A percentile compares a stretch with the other conserved stretches of the same genome.
Conservation (phyloP, 345 rosid genomes). For the Ricinus communis region DNA sequence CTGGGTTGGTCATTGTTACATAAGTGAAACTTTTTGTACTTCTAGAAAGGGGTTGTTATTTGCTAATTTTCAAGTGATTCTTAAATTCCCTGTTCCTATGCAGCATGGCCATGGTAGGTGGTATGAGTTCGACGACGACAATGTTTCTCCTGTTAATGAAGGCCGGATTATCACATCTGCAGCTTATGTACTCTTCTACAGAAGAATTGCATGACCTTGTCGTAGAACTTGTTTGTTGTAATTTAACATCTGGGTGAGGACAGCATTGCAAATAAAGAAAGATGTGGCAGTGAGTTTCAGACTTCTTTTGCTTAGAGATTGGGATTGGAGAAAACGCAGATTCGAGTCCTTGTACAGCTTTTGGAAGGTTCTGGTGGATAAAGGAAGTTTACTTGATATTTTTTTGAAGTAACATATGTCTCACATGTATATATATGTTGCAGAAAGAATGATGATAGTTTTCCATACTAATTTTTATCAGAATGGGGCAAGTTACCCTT, state of each 20-base stretch:
- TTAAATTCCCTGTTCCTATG: background rate
- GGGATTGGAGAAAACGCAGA: background rate
- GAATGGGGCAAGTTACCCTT: background rate
- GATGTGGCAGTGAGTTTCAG: background rate
- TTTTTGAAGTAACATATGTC: background rate
- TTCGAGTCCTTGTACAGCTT: background rate
- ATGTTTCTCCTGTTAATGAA: constrained; percentile 10
- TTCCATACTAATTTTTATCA: background rate
- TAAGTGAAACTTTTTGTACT: background rate
- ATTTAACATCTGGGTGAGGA: background rate
- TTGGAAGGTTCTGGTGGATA: background rate
- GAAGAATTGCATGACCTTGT: constrained; percentile 13
- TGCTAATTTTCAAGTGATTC: background rate
- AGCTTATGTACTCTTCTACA: constrained; percentile 30
- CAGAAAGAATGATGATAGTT: background rate
- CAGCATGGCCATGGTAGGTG: constrained; percentile 28
- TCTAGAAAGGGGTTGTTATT: background rate
- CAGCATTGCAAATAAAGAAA: background rate
- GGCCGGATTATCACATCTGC: constrained; percentile 21
- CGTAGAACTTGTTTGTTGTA: background rate
- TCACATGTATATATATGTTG: background rate
- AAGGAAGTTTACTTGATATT: background rate
- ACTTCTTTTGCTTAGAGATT: background rate
- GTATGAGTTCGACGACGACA: constrained; percentile 22
- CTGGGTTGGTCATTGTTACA: background rate